These are phyloP conservation scores for Phytopythium aichiense DNA, from an alignment of 352 stramenopile genomes.

Conservation along the genomic window DNA sequence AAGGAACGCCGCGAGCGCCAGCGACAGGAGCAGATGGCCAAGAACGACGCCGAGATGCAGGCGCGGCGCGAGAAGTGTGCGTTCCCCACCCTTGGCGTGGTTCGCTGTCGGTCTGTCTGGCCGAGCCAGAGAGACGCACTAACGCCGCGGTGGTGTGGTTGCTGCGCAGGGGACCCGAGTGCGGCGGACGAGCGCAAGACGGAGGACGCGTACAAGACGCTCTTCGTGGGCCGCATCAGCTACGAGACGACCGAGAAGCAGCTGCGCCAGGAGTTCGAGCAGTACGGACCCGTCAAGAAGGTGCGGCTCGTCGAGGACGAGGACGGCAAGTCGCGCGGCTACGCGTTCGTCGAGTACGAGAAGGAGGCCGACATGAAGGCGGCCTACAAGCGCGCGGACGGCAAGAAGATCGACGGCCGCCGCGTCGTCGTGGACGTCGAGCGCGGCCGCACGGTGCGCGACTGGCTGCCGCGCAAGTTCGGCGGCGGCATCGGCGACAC, in stretches of 20 bases:
- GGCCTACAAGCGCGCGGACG: constrained; percentile 93
- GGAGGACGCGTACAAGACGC: constrained; percentile 95
- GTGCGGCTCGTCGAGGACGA: constrained; percentile 86
- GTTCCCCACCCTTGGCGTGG: neutral
- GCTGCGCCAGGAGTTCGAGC: constrained; percentile 95
- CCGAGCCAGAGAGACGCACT: too few relatives aligned
- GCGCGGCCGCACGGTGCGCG: constrained; percentile 94
- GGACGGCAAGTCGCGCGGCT: constrained; percentile 91
- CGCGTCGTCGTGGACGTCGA: constrained; percentile 98
- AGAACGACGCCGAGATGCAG: constrained; percentile 65
- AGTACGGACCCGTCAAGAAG: constrained; percentile 90
- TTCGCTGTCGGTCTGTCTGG: too few relatives aligned
- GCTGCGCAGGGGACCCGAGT: constrained; percentile 53
- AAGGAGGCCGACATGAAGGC: constrained; percentile 95
- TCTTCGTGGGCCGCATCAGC: constrained; percentile 96
- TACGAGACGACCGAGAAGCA: constrained; percentile 99
- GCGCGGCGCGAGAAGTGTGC: constrained; percentile 57
- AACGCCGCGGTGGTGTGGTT: neutral
- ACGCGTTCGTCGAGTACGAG: constrained; percentile 99
- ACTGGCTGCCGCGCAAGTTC: constrained; percentile 94
- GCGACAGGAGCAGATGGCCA: constrained; percentile 50
- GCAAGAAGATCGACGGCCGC: constrained; percentile 96
- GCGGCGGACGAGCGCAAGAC: constrained; percentile 63
- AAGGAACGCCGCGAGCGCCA: constrained; percentile 68
- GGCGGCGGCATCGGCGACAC: constrained; percentile 93